Evolutionary conservation across 805 yeast genomes (phyloP), one percentile per base, ranked within the genome.

Genomic region (Candida succiphila): DNA sequence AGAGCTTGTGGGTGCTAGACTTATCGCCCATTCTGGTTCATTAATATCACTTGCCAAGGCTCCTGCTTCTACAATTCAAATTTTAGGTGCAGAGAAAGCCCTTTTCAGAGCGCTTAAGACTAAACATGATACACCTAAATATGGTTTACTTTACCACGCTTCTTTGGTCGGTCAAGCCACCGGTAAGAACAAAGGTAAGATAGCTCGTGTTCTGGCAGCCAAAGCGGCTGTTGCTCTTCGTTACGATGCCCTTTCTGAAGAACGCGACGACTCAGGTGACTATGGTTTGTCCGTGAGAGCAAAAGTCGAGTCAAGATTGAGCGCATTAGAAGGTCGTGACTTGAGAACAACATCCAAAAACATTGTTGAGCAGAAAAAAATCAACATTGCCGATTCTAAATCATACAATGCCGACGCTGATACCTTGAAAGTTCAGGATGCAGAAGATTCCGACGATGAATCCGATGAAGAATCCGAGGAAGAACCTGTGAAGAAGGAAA

Each of bases 81-180:
- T 92, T 47, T 73, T 92, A 58, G 98, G 98, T 62, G 97, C 98
- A 44, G 98, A 92, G 69, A 92, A 92, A 75, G 98, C 98, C 28
- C 71, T 92, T 40, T 92, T 92, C 75, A 81, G 98, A 69, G 98
- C 98, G 42, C 77, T 92, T 55, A 92, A 92, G 72, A 92, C 98
- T 39, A 92, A 92, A 65, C 96, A 88, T 53, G 95, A 92, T 62
- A 92, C 98, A 41, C 98, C 98, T 56, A 92, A 92, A 63, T 92
- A 92, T 57, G 98, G 98, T 69, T 70, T 92, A 52, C 71, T 92
- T 48, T 92, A 92, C 70, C 97, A 92, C 59, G 95, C 97, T 37
- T 85, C 96, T 21, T 71, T 92, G 44, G 94, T 92, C 47, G 98
- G 98, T 45, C 96, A 89, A 71, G 98, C 98, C 38, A 73, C 94